Percentiles rank a stretch among this genome's conserved stretches.
These are phyloP conservation scores for Chrysanthemum makinoi DNA, from an alignment of 129 eudicot species.

Conservation along the genomic window DNA sequence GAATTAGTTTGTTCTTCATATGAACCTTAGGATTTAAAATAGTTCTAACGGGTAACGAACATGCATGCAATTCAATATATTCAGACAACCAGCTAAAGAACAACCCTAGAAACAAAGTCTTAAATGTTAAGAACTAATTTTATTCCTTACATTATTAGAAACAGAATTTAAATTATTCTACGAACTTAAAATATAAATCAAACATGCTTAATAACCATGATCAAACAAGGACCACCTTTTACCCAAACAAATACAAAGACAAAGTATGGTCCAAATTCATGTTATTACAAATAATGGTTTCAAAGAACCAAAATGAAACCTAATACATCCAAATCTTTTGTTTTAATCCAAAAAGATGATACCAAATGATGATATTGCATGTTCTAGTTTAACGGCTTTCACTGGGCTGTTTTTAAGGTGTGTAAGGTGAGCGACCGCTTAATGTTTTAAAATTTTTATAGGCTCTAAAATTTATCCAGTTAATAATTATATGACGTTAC, in stretches of 20 bases:
- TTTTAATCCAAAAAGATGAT: constrained; percentile 8
- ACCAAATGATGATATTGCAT: neutral
- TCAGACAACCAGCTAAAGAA: neutral
- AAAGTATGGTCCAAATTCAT: constrained; percentile 19
- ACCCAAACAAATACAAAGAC: constrained; percentile 15
- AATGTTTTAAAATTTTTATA: too few relatives aligned
- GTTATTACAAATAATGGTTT: constrained; percentile 9
- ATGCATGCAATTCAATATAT: neutral
- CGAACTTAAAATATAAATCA: constrained; percentile 1
- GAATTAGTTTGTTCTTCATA: too few relatives aligned
- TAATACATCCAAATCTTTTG: neutral
- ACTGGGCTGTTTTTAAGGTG: too few relatives aligned
- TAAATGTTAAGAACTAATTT: neutral
- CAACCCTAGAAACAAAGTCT: constrained; percentile 14
- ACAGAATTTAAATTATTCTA: neutral
- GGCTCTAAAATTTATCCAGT: too few relatives aligned
- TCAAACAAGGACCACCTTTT: constrained; percentile 18
- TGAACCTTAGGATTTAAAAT: too few relatives aligned
- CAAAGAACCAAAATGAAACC: constrained; percentile 1
- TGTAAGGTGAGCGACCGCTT: too few relatives aligned
- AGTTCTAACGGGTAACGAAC: neutral
- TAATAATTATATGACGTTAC: too few relatives aligned
- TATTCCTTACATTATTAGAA: constrained; percentile 18
- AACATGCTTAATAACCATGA: too few relatives aligned
- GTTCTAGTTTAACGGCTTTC: neutral